phyloP scores from a whole-genome alignment of 2,329 filamentous ascomycete genomes.

The Fusarium multiceps region DNA sequence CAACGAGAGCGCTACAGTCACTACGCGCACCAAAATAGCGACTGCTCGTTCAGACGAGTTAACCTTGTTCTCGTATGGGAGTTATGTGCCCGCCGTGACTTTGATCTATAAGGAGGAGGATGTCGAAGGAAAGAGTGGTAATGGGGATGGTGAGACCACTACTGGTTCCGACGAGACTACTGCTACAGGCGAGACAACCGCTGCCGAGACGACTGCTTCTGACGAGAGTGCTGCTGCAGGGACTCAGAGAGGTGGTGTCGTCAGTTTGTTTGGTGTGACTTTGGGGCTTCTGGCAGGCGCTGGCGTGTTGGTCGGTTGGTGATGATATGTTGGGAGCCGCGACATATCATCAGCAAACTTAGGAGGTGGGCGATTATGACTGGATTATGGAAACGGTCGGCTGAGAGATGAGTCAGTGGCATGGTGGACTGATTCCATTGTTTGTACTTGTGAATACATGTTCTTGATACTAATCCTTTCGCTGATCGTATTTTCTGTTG shows the following conservation, averaged over 20 bases:
- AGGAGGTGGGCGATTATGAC: neutral
- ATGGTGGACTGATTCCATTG: rapidly evolving
- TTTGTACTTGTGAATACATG: no score
- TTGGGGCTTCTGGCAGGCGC: constrained; percentile 8
- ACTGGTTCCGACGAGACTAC: no score
- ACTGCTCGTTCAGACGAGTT: no score
- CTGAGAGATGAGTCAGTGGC: rapidly evolving
- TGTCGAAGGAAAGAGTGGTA: neutral
- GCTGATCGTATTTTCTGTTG: no score
- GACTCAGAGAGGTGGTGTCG: neutral
- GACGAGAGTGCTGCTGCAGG: neutral
- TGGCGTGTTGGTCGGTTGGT: constrained; percentile 10
- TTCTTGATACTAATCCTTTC: no score
- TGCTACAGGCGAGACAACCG: neutral
- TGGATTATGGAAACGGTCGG: neutral
- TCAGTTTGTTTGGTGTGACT: neutral
- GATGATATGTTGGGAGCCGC: neutral
- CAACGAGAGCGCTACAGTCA: no score
- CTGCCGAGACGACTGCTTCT: neutral
- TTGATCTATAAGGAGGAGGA: neutral
- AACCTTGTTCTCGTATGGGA: neutral
- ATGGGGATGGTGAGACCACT: neutral
- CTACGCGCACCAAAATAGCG: no score
- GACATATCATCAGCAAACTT: no score
- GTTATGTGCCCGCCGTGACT: neutral